A percentile compares a stretch with the other conserved stretches of the same genome.
Evolutionary conservation across 768 basidiomycete genomes (phyloP).

Genomic region (Gyrodon lividus): DNA sequence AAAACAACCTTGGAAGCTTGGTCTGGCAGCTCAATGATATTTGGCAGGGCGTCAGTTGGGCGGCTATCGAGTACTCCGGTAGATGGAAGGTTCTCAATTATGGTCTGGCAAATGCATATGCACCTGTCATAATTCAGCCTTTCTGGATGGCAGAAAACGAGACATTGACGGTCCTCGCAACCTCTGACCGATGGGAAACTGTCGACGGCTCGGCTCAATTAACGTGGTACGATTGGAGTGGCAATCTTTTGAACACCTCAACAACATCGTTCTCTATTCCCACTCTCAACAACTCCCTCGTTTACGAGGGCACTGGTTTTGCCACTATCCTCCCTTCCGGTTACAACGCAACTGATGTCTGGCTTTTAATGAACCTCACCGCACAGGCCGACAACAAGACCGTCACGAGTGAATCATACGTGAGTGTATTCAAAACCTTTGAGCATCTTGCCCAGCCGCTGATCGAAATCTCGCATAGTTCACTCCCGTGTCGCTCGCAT

Average conservation of each 20-base stretch:
- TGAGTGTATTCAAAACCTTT: conserved; percentile 30
- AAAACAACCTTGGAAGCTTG: conserved; percentile 57
- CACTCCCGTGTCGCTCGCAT: conserved; percentile 48
- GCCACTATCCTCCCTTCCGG: conserved; percentile 45
- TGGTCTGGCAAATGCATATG: conserved; percentile 43
- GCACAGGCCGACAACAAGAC: conserved; percentile 40
- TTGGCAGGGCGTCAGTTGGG: conserved; percentile 60
- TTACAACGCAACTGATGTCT: conserved; percentile 42
- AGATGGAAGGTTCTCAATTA: conserved; percentile 62
- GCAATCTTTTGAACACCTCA: conserved; percentile 38
- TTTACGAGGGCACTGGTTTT: conserved; percentile 42
- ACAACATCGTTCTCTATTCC: conserved; percentile 43
- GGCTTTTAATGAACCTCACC: conserved; percentile 51
- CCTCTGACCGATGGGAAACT: conserved; percentile 50
- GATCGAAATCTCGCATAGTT: conserved; percentile 36
- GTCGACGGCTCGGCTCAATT: conserved; percentile 47
- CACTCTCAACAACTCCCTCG: conserved; percentile 48
- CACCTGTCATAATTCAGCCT: conserved; percentile 50
- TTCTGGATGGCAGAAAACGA: conserved; percentile 54
- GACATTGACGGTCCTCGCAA: conserved; percentile 47
- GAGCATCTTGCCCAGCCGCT: conserved; percentile 2
- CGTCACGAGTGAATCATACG: conserved; percentile 52
- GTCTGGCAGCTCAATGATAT: conserved; percentile 64
- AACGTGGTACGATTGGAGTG: conserved; percentile 60
- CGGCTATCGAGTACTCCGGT: conserved; percentile 54